Conservation (phyloP, 169 alveolate species). For the Besnoitia besnoiti region DNA sequence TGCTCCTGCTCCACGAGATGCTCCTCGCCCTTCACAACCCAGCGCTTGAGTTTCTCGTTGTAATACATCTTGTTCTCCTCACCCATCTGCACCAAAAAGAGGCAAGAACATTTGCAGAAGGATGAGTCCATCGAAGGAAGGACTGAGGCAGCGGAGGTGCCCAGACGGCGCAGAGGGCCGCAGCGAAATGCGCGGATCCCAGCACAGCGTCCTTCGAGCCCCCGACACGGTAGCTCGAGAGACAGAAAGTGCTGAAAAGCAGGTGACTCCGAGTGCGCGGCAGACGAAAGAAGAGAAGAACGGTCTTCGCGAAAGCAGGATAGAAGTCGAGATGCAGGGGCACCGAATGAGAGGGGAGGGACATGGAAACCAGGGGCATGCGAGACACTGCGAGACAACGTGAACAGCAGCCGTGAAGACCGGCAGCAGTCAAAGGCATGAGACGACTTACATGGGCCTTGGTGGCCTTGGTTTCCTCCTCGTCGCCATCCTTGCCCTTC, state of each 20-base stretch:
- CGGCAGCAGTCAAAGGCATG: neutral
- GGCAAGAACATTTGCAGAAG: too few species aligned
- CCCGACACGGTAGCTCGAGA: too few species aligned
- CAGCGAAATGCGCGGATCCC: neutral
- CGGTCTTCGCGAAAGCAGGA: too few species aligned
- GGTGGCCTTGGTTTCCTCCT: constrained; percentile 21
- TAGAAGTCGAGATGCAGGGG: too few species aligned
- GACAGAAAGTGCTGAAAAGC: neutral
- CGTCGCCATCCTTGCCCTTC: neutral
- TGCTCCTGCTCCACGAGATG: constrained; percentile 61
- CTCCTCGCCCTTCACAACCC: constrained; percentile 90
- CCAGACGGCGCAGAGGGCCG: neutral
- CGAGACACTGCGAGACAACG: neutral
- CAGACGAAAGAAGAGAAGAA: too few species aligned
- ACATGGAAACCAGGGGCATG: neutral
- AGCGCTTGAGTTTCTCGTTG: constrained; percentile 83
- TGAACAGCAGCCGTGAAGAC: neutral
- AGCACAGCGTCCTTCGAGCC: neutral
- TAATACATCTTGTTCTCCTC: constrained; percentile 87
- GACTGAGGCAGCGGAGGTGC: neutral
- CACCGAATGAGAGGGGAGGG: neutral
- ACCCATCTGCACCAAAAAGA: constrained; percentile 76
- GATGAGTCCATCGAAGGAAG: neutral
- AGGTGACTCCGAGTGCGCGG: neutral
- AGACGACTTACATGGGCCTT: constrained; percentile 6